Percentiles rank a stretch among this genome's conserved stretches.
These are phyloP conservation scores for Aciculoconidium aculeatum DNA, from an alignment of 805 yeast species.

Conservation along the genomic window DNA sequence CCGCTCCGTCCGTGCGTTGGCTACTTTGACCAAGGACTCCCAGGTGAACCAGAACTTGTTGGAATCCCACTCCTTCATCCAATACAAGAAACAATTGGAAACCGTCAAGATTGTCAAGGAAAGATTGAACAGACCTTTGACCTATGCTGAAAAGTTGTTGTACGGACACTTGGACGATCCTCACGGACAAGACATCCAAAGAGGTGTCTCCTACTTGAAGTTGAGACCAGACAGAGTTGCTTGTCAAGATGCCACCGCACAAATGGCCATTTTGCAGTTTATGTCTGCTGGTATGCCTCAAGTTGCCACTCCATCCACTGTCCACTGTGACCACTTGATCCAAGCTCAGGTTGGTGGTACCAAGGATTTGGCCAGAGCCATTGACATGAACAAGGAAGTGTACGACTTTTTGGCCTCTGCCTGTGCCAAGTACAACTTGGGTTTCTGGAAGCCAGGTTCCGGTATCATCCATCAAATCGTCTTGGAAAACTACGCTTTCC, in stretches of 20 bases:
- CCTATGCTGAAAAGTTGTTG: conserved; percentile 91
- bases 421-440: conserved; percentile 92
- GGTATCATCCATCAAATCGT: conserved; percentile 98
- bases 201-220: conserved; percentile 89
- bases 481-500: conserved; percentile 93
- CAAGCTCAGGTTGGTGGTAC: conserved; percentile 93
- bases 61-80: conserved; percentile 79
- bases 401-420: conserved; percentile 86
- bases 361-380: conserved; percentile 78
- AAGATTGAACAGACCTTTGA: conserved; percentile 81
- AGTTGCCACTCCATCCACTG: conserved; percentile 92
- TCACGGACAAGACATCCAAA: conserved; percentile 72
- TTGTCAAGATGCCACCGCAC: conserved; percentile 98
- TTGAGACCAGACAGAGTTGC: conserved; percentile 97
- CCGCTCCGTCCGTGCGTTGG: conserved; percentile 41
- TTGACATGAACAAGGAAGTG: conserved; percentile 87
- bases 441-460: conserved; percentile 98
- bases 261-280: conserved; percentile 95
- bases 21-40: conserved; percentile 56
- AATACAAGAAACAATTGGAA: conserved; percentile 87
- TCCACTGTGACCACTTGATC: conserved; percentile 96
- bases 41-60: conserved; percentile 75
- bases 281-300: conserved; percentile 91
- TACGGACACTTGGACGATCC: conserved; percentile 95
- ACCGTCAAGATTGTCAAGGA: conserved; percentile 79